Conservation (phyloP, 371 early-diverging fungal species). For the Catenaria anguillulae region DNA sequence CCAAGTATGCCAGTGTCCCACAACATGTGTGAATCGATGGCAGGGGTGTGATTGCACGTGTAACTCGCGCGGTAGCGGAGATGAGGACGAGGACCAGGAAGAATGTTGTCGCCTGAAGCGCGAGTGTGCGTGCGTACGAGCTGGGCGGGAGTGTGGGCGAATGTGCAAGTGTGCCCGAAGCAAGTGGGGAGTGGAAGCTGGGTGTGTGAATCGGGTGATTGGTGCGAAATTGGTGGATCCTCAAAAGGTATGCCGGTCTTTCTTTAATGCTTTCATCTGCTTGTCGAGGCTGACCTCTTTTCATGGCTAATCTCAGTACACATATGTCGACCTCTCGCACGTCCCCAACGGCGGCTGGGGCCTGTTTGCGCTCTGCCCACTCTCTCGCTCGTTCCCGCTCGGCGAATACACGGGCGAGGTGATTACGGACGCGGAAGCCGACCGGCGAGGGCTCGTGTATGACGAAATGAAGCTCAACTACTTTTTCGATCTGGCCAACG, state of each 20-base stretch:
- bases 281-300: too few relatives aligned
- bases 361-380: neutral
- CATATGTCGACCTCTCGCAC: neutral
- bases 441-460: neutral
- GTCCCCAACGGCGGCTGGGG: neutral
- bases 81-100: neutral
- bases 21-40: neutral
- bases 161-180: neutral
- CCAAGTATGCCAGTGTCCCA: neutral
- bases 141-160: neutral
- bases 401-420: slow-evolving; percentile 1
- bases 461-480: neutral
- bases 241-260: too few relatives aligned
- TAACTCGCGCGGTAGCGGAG: neutral
- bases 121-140: neutral
- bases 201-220: neutral
- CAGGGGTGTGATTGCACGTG: neutral
- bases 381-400: neutral
- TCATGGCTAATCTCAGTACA: too few relatives aligned
- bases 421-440: neutral
- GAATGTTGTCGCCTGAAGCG: too few relatives aligned
- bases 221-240: neutral
- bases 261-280: too few relatives aligned
- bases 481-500: neutral
- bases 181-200: neutral